phyloP scores from a whole-genome alignment of 78 protist genomes.

The Dictyostelium discoideum region dicty_2.7 NC_007091.3:1550501-1551000 shows the following conservation, averaged over 20 bases:
- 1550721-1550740: slow-evolving; percentile 59
- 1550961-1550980: slow-evolving; percentile 2
- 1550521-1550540: neutral
- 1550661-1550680: neutral
- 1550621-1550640: slow-evolving; percentile 15
- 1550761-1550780: neutral
- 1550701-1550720: slow-evolving; percentile 27
- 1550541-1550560: slow-evolving; percentile 32
- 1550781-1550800: slow-evolving; percentile 33
- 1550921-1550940: slow-evolving; percentile 76
- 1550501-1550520: neutral
- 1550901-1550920: slow-evolving; percentile 72
- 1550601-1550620: neutral
- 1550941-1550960: slow-evolving; percentile 68
- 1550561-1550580: slow-evolving; percentile 55
- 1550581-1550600: slow-evolving; percentile 9
- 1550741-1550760: neutral
- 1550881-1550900: slow-evolving; percentile 36
- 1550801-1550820: slow-evolving; percentile 78
- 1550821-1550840: slow-evolving; percentile 48
- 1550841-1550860: neutral
- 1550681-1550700: neutral
- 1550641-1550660: neutral
- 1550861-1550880: slow-evolving; percentile 73
- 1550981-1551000: slow-evolving; percentile 43